Conservation (phyloP, 1,284 basidiomycete species). For the Uromyces viciae-fabae region DNA sequence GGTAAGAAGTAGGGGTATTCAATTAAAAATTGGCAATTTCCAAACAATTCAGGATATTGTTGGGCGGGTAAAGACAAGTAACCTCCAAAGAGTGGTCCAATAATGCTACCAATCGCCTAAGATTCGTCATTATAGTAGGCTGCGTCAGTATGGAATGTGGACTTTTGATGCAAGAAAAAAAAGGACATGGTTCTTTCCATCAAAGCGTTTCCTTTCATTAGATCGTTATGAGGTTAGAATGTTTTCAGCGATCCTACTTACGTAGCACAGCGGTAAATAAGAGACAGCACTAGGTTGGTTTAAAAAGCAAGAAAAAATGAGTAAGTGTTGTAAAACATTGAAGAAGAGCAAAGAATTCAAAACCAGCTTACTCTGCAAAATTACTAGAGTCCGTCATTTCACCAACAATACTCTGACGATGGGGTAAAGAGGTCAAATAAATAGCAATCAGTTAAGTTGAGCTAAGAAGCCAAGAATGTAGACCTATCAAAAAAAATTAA, state of each 20-base stretch:
- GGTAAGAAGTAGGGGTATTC: constrained; percentile 44
- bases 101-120: constrained; percentile 32
- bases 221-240: too few relatives aligned
- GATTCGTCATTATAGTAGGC: neutral
- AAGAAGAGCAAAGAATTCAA: neutral
- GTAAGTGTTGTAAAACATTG: neutral
- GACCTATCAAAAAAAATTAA: neutral
- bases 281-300: constrained; percentile 5
- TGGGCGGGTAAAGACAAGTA: constrained; percentile 36
- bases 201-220: too few relatives aligned
- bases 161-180: too few relatives aligned
- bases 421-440: too few relatives aligned
- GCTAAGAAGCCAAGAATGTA: neutral
- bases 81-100: constrained; percentile 33
- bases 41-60: constrained; percentile 26
- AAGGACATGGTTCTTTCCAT: too few relatives aligned
- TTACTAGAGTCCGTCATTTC: constrained; percentile 40
- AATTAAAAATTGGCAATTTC: constrained; percentile 19
- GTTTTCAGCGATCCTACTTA: neutral
- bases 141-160: neutral
- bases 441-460: neutral
- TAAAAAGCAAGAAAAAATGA: neutral
- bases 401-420: constrained; percentile 6
- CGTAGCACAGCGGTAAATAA: constrained; percentile 35
- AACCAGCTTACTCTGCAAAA: constrained; percentile 25